Base-by-base conservation (phyloP, 352 stramenopile genomes). In the Phytophthora uliginosa region DNA sequence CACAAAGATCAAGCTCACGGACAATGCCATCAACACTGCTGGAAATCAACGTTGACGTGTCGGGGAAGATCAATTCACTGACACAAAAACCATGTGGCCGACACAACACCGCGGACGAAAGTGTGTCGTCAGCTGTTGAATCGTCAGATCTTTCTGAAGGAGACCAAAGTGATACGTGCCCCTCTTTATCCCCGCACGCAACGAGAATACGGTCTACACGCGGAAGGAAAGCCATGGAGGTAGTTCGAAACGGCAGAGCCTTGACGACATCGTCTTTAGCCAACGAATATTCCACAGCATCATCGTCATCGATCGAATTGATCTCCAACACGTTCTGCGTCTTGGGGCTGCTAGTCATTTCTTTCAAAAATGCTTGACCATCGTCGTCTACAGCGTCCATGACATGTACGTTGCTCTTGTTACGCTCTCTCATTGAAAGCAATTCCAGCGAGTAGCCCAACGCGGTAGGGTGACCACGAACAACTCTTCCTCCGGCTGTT, bases 211-310 rank as follows among this genome's bases (percentile, higher is more conserved):
- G 74, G 61, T 90, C 79, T 10, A 63, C 61, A 28, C 79, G 83
- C n/a, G 88, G 88, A 36, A 91, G 85, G 71, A 96, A 89, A 40
- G 79, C 76, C 28, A 96, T 73, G 8, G 86, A 75, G 51, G 84
- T 91, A 24, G 93, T 77, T 26, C 77, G 81, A 26, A 91, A 72
- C 7, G 80, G 66, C 34, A 78, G 52, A 8, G 82, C 77, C 69
- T 95, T 95, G 53, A 85, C 74, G 6, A 91, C 60, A 68, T 94
- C 89, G 0, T 47, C 56, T 12, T 69, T 55, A 2, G 33, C 24
- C 38, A 97, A 57, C 5, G 63, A 38, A 58, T 92, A 95, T 0
- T 84, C 71, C 1, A 90, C 59, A 5, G 75, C 22, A 24, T 59
- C 64, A 12, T 61, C 51, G n/a, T 53, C n/a, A 17, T 45, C 36